A percentile compares a stretch with the other conserved stretches of the same genome.
These are phyloP conservation scores for Fusarium avenaceum DNA, from an alignment of 2,329 filamentous ascomycete genomes.

Conservation along the genomic window DNA sequence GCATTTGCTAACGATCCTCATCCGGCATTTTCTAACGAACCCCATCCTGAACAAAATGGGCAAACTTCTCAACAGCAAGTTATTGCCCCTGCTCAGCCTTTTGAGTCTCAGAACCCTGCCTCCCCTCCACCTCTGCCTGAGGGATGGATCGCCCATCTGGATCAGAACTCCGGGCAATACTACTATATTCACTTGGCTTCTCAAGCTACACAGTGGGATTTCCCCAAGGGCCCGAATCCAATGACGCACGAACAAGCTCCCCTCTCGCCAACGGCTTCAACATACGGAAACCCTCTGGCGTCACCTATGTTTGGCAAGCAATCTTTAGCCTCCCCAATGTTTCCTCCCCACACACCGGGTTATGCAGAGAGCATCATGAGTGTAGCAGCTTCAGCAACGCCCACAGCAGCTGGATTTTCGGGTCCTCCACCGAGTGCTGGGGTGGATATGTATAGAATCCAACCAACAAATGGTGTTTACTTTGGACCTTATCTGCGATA, in stretches of 20 bases:
- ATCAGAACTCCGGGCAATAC: conserved; percentile 96
- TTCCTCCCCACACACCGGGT: conserved; percentile 83
- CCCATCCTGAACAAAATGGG: conserved; percentile 66
- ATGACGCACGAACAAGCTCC: conserved; percentile 85
- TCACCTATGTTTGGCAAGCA: conserved; percentile 75
- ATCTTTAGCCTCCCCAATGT: conserved; percentile 80
- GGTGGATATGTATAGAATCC: conserved; percentile 93
- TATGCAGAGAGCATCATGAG: conserved; percentile 91
- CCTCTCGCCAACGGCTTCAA: conserved; percentile 83
- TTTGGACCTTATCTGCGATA: conserved; percentile 97
- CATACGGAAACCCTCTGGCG: conserved; percentile 79
- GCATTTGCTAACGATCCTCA: conserved; percentile 90
- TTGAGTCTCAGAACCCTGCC: conserved; percentile 70
- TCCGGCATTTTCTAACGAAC: conserved; percentile 91
- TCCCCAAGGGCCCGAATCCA: conserved; percentile 94
- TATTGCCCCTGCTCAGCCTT: conserved; percentile 59
- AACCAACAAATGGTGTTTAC: conserved; percentile 95
- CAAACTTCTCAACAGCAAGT: conserved; percentile 60
- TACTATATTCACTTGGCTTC: conserved; percentile 98
- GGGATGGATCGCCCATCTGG: conserved; percentile 97
- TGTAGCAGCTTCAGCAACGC: conserved; percentile 79
- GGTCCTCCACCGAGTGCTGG: conserved; percentile 90
- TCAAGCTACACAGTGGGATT: conserved; percentile 98
- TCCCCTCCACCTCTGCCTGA: conserved; percentile 95
- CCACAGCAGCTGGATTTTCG: conserved; percentile 84